Percentiles rank a stretch among this genome's conserved stretches.
These are phyloP conservation scores for Zoysia japonica DNA, from an alignment of 176 grass and related monocot species.

Conservation along the genomic window DNA sequence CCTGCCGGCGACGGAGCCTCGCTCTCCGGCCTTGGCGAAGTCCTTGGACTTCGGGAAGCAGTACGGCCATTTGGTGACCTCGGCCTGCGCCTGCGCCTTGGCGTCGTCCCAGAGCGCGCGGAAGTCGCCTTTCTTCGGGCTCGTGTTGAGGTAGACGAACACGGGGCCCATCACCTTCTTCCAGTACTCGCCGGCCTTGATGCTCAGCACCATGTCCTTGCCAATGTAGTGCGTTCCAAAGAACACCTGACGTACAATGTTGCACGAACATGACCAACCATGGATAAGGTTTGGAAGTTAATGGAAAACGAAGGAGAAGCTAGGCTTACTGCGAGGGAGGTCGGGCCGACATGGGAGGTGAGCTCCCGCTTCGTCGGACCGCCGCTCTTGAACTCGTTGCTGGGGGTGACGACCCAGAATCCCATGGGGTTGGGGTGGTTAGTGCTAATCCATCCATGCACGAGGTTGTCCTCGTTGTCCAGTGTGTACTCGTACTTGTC, in stretches of 20 bases:
- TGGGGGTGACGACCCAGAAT: slow-evolving; percentile 81
- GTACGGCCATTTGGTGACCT: slow-evolving; percentile 70
- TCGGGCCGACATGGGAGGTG: slow-evolving; percentile 80
- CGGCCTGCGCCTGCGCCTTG: slow-evolving; percentile 55
- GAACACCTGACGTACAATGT: slow-evolving; percentile 52
- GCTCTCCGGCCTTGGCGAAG: slow-evolving; percentile 45
- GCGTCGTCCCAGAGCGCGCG: slow-evolving; percentile 63
- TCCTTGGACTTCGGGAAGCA: slow-evolving; percentile 60
- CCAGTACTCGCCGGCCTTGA: slow-evolving; percentile 61
- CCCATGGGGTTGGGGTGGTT: slow-evolving; percentile 33
- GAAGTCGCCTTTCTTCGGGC: neutral
- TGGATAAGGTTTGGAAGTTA: too few species aligned
- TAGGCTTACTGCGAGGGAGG: slow-evolving; percentile 54
- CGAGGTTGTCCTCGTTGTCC: slow-evolving; percentile 54
- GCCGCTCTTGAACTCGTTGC: slow-evolving; percentile 70
- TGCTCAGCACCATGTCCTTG: slow-evolving; percentile 44
- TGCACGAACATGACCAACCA: too few species aligned
- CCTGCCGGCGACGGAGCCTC: slow-evolving; percentile 50
- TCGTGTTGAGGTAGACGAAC: slow-evolving; percentile 82
- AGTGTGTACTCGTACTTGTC: slow-evolving; percentile 82
- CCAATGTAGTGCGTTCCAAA: slow-evolving; percentile 64
- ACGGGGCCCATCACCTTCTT: slow-evolving; percentile 83
- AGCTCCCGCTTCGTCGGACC: slow-evolving; percentile 68
- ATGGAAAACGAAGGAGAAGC: neutral
- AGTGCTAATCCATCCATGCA: slow-evolving; percentile 68